phyloP scores from a whole-genome alignment of 257 asterid species.

The Haberlea rhodopensis region DNA sequence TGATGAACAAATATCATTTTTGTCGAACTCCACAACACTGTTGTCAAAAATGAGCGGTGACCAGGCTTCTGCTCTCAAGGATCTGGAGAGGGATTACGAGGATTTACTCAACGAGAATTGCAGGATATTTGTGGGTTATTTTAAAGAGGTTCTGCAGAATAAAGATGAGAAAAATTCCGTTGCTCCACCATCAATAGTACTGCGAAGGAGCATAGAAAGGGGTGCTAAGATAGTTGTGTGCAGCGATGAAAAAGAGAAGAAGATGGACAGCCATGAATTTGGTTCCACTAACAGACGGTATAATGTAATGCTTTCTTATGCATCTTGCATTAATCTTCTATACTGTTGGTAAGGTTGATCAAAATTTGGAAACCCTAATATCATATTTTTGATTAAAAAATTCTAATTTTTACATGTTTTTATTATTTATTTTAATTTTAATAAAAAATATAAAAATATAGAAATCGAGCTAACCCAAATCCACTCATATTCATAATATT shows the following conservation, averaged over 20 bases:
- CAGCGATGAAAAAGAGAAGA: slow-evolving; percentile 27
- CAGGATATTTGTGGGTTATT: slow-evolving; percentile 44
- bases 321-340: slow-evolving; percentile 7
- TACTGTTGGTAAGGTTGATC: too few species aligned
- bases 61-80: slow-evolving; percentile 48
- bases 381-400: too few species aligned
- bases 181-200: slow-evolving; percentile 37
- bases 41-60: slow-evolving; percentile 58
- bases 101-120: slow-evolving; percentile 58
- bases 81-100: slow-evolving; percentile 60
- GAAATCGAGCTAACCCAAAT: too few species aligned
- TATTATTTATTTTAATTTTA: too few species aligned
- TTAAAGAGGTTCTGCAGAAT: slow-evolving; percentile 41
- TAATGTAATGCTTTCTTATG: slow-evolving; percentile 60
- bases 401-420: too few species aligned
- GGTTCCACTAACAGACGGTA: slow-evolving; percentile 62
- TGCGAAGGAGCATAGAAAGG: slow-evolving; percentile 20
- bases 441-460: too few species aligned
- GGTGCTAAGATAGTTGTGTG: slow-evolving; percentile 6
- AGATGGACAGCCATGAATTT: slow-evolving; percentile 32
- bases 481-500: too few species aligned
- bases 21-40: slow-evolving; percentile 26
- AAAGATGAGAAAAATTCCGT: slow-evolving; percentile 23
- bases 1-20: slow-evolving; percentile 33
- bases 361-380: too few species aligned